phyloP scores from a whole-genome alignment of 495 filamentous ascomycete genomes.

The Tuber indicum region DNA sequence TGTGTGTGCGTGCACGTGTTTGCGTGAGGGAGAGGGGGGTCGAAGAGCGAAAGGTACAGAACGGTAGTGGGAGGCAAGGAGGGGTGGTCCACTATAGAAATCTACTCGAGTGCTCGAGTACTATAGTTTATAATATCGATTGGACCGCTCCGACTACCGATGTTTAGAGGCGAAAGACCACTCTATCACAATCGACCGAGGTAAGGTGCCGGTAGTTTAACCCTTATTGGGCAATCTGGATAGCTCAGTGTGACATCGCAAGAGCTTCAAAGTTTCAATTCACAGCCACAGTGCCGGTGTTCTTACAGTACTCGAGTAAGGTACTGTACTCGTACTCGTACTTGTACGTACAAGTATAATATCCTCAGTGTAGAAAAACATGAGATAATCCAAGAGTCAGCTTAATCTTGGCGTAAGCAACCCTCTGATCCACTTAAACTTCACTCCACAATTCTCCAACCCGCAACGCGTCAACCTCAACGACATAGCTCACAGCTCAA shows the following conservation, averaged over 20 bases:
- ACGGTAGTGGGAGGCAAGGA: background rate
- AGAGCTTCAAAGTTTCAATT: background rate
- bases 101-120: too few species aligned
- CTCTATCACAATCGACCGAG: background rate
- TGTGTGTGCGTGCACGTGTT: conserved; percentile 4
- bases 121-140: too few species aligned
- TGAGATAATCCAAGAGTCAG: background rate
- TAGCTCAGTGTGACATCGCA: background rate
- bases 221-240: background rate
- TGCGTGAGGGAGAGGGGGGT: background rate
- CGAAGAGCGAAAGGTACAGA: background rate
- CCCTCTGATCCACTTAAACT: background rate
- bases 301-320: background rate
- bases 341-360: too few species aligned
- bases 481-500: background rate
- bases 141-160: background rate
- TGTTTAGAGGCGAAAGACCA: background rate
- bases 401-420: background rate
- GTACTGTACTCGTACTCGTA: too few species aligned
- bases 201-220: background rate
- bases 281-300: background rate
- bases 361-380: background rate
- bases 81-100: background rate
- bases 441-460: background rate
- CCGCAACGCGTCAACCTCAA: background rate